Percentiles rank a stretch among this genome's conserved stretches.
Evolutionary conservation across 345 rosid genomes (phyloP).

Genomic region (Atalantia buxifolia): DNA sequence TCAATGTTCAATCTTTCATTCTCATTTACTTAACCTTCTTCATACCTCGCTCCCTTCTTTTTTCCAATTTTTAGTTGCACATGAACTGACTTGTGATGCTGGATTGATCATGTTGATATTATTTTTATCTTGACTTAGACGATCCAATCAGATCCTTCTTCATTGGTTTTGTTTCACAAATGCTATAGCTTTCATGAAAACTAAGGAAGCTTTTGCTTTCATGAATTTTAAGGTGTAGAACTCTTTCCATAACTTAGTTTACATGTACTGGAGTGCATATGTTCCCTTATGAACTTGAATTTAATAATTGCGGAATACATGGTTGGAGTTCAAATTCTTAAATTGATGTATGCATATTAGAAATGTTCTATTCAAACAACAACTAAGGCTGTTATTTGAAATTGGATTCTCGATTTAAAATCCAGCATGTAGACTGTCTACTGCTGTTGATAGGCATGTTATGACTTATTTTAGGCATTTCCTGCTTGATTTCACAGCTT

Average conservation of each 20-base stretch:
- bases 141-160: neutral
- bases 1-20: too few relatives aligned
- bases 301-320: neutral
- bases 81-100: neutral
- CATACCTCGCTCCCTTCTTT: neutral
- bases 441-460: neutral
- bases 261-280: neutral
- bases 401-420: neutral
- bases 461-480: neutral
- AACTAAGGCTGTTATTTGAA: neutral
- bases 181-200: neutral
- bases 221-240: neutral
- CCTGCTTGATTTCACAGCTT: neutral
- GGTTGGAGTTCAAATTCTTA: neutral
- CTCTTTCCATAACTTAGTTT: neutral
- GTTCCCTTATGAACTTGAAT: neutral
- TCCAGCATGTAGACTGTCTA: neutral
- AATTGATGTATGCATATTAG: neutral
- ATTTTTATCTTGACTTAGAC: neutral
- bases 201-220: neutral
- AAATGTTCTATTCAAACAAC: neutral
- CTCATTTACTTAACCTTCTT: too few relatives aligned
- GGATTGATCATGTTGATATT: neutral
- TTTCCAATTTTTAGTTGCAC: neutral
- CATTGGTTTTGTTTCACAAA: neutral